These are phyloP conservation scores for Thraustochytrium sp. DNA, from an alignment of 352 stramenopile species.

Conservation along the genomic window DNA sequence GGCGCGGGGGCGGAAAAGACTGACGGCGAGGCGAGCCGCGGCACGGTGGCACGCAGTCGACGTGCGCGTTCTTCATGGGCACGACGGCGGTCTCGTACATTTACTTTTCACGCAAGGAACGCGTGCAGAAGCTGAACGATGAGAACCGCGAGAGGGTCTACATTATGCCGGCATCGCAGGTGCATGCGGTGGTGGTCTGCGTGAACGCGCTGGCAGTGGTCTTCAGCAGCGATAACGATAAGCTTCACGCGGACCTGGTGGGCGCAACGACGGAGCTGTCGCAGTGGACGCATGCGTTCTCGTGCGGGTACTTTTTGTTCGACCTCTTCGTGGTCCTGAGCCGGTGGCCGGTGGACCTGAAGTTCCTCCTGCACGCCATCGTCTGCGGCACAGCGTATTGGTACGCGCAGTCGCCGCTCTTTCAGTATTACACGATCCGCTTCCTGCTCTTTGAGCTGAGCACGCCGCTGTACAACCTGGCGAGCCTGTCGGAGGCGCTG, in stretches of 20 bases:
- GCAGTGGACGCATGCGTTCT: not conserved
- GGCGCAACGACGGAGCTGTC: not conserved
- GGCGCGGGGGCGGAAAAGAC: not conserved
- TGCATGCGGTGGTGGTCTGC: not conserved
- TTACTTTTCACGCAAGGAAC: not conserved
- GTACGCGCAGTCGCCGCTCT: conserved; percentile 8
- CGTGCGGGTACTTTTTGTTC: conserved; percentile 41
- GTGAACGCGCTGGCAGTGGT: not conserved
- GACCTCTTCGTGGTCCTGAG: conserved; percentile 21
- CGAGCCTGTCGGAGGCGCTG: not conserved
- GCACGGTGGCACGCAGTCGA: not conserved
- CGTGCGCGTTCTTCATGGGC: not conserved
- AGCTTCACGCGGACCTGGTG: not conserved
- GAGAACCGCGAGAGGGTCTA: not conserved
- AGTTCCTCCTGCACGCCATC: conserved; percentile 28
- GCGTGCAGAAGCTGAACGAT: not conserved
- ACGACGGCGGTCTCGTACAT: not conserved
- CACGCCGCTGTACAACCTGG: conserved; percentile 9
- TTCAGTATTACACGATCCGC: conserved; percentile 35
- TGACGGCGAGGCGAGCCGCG: not conserved
- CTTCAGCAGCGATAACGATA: not conserved
- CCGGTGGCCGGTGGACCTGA: not conserved
- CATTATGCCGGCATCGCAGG: not conserved
- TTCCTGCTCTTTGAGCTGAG: conserved; percentile 37
- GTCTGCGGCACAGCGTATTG: conserved; percentile 16